phyloP scores from a whole-genome alignment of 1,139 yeast genomes.

The Pneumocystis murina region DNA sequence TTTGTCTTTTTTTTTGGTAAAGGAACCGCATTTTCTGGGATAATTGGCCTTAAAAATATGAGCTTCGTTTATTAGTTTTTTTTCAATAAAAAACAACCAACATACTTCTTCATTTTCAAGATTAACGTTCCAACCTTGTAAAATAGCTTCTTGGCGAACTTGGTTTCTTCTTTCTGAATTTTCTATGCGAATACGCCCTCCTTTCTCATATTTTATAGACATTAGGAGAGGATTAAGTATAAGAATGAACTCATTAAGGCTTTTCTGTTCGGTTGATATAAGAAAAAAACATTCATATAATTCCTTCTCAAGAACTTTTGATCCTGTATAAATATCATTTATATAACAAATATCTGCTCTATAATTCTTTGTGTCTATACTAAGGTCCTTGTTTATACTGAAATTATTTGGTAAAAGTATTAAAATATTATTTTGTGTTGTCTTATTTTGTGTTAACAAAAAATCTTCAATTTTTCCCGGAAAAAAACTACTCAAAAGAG shows the following conservation, averaged over 20 bases:
- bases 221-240: background rate
- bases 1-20: background rate
- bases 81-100: background rate
- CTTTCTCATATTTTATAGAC: background rate
- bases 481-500: background rate
- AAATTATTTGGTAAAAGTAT: background rate
- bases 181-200: background rate
- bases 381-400: background rate
- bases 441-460: background rate
- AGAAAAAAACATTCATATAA: background rate
- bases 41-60: background rate
- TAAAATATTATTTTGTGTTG: background rate
- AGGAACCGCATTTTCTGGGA: background rate
- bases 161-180: background rate
- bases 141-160: background rate
- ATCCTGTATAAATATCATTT: background rate
- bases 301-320: background rate
- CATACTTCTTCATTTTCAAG: background rate
- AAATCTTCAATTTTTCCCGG: background rate
- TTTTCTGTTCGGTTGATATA: background rate
- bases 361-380: too few species aligned
- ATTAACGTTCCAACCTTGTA: background rate
- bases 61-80: background rate
- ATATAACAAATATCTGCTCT: background rate
- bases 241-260: background rate